phyloP scores from a whole-genome alignment of 768 basidiomycete genomes.

The Amanita subjunquillea region DNA sequence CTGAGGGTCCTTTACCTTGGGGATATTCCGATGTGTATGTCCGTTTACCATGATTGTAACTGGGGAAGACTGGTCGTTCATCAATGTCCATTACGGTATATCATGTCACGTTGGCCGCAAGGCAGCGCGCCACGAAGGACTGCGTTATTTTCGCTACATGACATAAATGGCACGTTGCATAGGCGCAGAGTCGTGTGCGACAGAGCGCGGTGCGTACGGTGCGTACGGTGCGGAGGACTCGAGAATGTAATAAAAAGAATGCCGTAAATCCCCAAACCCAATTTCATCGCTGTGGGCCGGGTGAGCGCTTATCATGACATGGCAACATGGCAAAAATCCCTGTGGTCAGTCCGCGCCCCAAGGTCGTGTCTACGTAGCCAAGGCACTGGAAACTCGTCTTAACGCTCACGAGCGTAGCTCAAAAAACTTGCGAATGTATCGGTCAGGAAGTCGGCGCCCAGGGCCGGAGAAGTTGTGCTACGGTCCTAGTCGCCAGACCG shows the following conservation, averaged over 20 bases:
- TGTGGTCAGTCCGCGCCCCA: neutral
- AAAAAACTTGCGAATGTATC: neutral
- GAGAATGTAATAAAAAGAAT: neutral
- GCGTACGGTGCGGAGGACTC: neutral
- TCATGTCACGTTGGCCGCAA: neutral
- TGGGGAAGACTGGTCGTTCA: too few relatives aligned
- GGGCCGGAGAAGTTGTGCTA: neutral
- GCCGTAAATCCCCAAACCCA: too few relatives aligned
- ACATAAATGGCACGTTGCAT: neutral
- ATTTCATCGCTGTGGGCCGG: neutral
- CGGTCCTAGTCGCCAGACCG: neutral
- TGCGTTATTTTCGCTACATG: neutral
- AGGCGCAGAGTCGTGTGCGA: neutral
- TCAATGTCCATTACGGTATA: too few relatives aligned
- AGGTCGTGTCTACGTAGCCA: neutral
- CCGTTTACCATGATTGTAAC: neutral
- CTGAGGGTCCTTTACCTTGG: neutral
- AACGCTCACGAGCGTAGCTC: neutral
- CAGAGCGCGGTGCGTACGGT: neutral
- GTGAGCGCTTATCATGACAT: neutral
- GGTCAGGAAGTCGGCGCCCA: neutral
- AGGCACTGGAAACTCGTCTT: neutral
- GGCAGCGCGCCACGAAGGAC: neutral
- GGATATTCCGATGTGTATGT: neutral
- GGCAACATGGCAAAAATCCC: neutral